Evolutionary conservation across 169 alveolate species (phyloP).

Genomic region (Amoebophrya sp.): DNA sequence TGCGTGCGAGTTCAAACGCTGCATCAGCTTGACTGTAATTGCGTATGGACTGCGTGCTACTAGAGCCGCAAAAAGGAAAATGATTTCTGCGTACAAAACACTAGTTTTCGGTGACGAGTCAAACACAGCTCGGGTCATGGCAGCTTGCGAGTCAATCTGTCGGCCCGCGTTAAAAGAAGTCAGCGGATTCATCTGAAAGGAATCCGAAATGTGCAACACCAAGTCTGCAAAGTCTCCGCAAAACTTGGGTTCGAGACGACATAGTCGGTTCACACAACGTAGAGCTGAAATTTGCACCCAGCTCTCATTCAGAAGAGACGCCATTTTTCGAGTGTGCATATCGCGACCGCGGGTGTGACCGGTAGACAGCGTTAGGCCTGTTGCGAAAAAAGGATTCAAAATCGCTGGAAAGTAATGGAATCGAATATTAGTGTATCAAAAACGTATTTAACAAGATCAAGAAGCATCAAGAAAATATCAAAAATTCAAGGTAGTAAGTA

Average conservation of each 20-base stretch:
- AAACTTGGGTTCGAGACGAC: neutral
- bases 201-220: neutral
- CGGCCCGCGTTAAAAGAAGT: neutral
- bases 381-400: no score
- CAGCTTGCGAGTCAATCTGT: no score
- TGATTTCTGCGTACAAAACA: neutral
- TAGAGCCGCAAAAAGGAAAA: neutral
- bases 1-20: neutral
- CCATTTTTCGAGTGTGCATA: no score
- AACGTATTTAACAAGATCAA: no score
- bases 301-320: neutral
- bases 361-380: no score
- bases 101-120: no score
- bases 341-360: no score
- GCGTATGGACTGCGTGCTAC: neutral
- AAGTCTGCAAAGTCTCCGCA: neutral
- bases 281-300: neutral
- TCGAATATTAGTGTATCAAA: no score
- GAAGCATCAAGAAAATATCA: no score
- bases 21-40: neutral
- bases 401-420: no score
- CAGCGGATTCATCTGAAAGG: neutral
- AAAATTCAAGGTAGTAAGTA: neutral
- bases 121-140: no score
- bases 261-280: neutral